Evolutionary conservation across 2,329 filamentous ascomycete species (phyloP).

Genomic region (Fusarium sp.): DNA sequence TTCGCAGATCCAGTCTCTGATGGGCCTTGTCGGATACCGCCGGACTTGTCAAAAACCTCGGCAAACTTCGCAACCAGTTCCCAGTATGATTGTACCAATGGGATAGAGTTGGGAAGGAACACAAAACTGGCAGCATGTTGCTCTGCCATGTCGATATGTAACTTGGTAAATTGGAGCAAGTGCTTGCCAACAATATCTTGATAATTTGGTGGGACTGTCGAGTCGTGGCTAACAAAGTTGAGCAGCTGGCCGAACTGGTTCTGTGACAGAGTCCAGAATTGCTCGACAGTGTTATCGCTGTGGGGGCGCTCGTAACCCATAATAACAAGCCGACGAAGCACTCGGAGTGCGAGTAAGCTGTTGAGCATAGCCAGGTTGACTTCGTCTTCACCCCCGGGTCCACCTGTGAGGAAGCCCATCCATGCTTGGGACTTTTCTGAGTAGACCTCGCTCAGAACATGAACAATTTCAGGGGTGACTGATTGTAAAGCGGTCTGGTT

Average conservation of each 20-base stretch:
- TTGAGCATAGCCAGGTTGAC: constrained; percentile 76
- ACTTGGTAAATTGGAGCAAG: constrained; percentile 87
- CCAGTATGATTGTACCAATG: constrained; percentile 88
- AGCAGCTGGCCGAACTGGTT: constrained; percentile 83
- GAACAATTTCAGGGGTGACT: constrained; percentile 85
- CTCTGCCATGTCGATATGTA: constrained; percentile 88
- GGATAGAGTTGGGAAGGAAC: constrained; percentile 80
- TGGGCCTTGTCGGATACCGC: constrained; percentile 62
- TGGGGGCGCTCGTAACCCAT: constrained; percentile 87
- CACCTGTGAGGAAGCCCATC: constrained; percentile 69
- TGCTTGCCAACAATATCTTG: constrained; percentile 82
- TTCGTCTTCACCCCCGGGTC: constrained; percentile 67
- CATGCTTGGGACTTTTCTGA: constrained; percentile 77
- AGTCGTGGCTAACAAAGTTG: constrained; percentile 67
- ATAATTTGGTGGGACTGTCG: constrained; percentile 63
- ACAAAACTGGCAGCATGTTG: constrained; percentile 85
- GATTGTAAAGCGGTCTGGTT: constrained; percentile 82
- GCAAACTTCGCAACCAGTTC: constrained; percentile 80
- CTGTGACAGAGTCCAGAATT: constrained; percentile 84
- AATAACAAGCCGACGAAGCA: constrained; percentile 81
- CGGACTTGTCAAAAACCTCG: constrained; percentile 74
- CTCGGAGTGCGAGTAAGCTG: constrained; percentile 82
- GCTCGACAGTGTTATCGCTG: constrained; percentile 77
- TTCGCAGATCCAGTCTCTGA: constrained; percentile 54
- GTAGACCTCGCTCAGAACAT: constrained; percentile 82